Evolutionary conservation across 2,329 filamentous ascomycete species (phyloP).

Genomic region (Aspergillus calidoustus): DNA sequence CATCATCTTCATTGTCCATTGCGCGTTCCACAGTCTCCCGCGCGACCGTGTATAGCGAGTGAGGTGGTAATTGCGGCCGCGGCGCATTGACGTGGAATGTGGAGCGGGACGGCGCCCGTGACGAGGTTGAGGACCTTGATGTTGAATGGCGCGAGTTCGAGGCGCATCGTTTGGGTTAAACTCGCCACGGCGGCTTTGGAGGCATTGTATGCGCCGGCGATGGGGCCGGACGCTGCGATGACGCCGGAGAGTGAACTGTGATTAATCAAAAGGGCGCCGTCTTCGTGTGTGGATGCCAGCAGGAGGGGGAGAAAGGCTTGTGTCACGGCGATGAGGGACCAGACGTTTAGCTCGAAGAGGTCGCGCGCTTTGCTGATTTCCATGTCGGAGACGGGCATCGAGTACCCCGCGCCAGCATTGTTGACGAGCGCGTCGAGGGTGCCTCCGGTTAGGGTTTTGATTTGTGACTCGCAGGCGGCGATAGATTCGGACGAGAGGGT

Average conservation of each 20-base stretch:
- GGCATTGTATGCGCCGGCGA: constrained; percentile 23
- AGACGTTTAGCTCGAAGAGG: constrained; percentile 26
- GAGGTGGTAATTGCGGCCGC: background rate
- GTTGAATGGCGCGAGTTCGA: constrained; percentile 26
- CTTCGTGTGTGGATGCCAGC: background rate
- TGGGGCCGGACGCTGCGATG: background rate
- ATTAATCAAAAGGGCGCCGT: constrained; percentile 28
- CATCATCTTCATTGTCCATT: background rate
- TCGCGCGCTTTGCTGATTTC: constrained; percentile 37
- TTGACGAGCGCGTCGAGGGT: constrained; percentile 47
- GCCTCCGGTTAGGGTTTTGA: constrained; percentile 32
- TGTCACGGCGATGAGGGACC: constrained; percentile 19
- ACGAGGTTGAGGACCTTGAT: constrained; percentile 9
- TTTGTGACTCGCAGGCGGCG: constrained; percentile 27
- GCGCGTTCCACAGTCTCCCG: too few species aligned
- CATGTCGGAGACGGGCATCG: constrained; percentile 43
- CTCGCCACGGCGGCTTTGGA: constrained; percentile 28
- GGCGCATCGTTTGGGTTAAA: constrained; percentile 26
- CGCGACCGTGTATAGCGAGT: background rate
- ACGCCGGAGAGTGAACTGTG: constrained; percentile 26
- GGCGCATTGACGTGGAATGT: background rate
- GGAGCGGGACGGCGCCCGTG: background rate
- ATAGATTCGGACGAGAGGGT: constrained; percentile 30
- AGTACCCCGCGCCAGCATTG: constrained; percentile 44
- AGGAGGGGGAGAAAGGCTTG: constrained; percentile 33